These are phyloP conservation scores for Xylaria sp. DNA, from an alignment of 2,329 filamentous ascomycete species.

Conservation along the genomic window DNA sequence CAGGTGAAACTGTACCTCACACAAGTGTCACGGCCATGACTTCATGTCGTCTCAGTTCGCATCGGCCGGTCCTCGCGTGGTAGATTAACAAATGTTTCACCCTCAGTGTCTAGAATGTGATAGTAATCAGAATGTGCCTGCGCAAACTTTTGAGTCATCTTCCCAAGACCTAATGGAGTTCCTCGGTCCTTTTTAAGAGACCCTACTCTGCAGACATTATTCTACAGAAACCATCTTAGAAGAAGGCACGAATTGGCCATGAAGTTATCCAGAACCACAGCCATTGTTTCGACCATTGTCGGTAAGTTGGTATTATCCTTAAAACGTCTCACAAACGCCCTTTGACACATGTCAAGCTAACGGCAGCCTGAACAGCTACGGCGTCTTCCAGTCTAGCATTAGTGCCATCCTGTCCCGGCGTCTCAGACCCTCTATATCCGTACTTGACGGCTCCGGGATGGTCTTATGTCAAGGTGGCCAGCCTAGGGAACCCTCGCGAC, in stretches of 20 bases:
- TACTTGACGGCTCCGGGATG: constrained; percentile 34
- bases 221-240: too few species aligned
- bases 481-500: constrained; percentile 34
- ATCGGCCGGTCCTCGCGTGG: too few species aligned
- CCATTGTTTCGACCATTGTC: neutral
- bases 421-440: constrained; percentile 22
- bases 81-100: too few species aligned
- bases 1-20: too few species aligned
- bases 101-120: constrained; percentile 11
- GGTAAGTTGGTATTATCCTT: constrained; percentile 20
- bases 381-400: constrained; percentile 5
- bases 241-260: neutral
- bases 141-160: too few species aligned
- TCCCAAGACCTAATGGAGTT: too few species aligned
- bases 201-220: too few species aligned
- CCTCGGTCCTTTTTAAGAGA: too few species aligned
- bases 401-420: constrained; percentile 28
- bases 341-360: too few species aligned
- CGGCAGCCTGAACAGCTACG: neutral
- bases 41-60: neutral
- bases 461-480: constrained; percentile 36
- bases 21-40: too few species aligned
- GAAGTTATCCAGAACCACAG: neutral
- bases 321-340: too few species aligned
- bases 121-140: neutral